A percentile compares a stretch with the other conserved stretches of the same genome.
Conservation (phyloP, 345 rosid species). For the Garcia nutans region DNA sequence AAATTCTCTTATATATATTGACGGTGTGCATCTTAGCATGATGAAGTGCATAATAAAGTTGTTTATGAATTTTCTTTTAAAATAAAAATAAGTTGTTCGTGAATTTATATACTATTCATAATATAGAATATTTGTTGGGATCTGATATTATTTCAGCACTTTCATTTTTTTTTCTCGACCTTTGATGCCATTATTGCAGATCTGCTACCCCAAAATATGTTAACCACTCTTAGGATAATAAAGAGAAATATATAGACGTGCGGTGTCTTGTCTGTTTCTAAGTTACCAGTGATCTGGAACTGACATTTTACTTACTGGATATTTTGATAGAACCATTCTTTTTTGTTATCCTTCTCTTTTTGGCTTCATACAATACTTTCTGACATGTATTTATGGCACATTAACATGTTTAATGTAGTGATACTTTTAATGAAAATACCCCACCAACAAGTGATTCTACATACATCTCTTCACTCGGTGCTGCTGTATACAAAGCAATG, state of each 20-base stretch:
- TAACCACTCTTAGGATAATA: not conserved
- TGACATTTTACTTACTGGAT: not conserved
- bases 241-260: not conserved
- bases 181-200: not conserved
- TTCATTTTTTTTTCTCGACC: not conserved
- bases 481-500: constrained; percentile 92
- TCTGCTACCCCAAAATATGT: not conserved
- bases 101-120: not conserved
- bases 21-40: not conserved
- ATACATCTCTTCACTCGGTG: constrained; percentile 79
- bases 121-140: not conserved
- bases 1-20: constrained; percentile 26
- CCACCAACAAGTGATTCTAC: constrained; percentile 82
- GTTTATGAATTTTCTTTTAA: not conserved
- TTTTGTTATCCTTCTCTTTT: not conserved
- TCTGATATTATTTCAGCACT: not conserved
- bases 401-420: constrained; percentile 47
- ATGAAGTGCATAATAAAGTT: not conserved
- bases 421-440: constrained; percentile 88
- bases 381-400: constrained; percentile 14
- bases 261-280: not conserved
- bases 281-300: not conserved
- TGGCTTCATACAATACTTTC: not conserved
- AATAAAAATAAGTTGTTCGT: not conserved
- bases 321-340: not conserved